Base-by-base conservation (phyloP, 352 stramenopile genomes). In the Discostella stelligera region DNA sequence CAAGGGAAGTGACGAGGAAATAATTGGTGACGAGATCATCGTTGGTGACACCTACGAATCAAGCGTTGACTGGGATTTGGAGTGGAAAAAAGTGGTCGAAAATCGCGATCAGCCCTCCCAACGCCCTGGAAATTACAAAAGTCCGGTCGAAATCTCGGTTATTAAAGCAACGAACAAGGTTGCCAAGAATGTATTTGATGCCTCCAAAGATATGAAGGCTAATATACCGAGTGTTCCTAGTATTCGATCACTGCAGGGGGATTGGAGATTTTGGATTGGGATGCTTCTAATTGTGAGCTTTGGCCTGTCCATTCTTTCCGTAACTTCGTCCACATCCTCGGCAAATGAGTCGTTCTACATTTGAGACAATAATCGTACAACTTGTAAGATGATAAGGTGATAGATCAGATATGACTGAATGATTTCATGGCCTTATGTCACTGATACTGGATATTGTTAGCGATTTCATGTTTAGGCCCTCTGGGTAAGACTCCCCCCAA, bases 291-390 rank as follows among this genome's bases (percentile, higher is more conserved):
- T 80, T 41, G 16, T 80, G 2, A 74, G 64, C 60, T 74, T 80
- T 74, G 72, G 72, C 23, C 20, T 74, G 23, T 80, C 72, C 0
- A 70, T 80, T 74, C 18, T 80, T 14, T 56, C 72, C 8, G 72
- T 50, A 30, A 58, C 65, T 14, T 66, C 54, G n/a, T 21, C 39
- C 11, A 44, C 7, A 14, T 53, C 66, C 18, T 52, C 50, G 16
- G 49, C 48, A 6, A 74, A 80, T 55, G 72, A 80, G n/a, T 80
- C 72, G 3, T 80, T 80, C 53, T 80, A 80, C 18, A 80, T 80
- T 64, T 80, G 54, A 71, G 44, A 54, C 32, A 58, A 27, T 58
- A 32, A 46, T 60, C 27, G 27, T 32, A 32, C 27, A 32, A 5
- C 27, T 5, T 32, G 27, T 32, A 32, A 32, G 27, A 32, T 32